Base-by-base conservation (phyloP, 176 grass and related monocot genomes). In the Triticum monococcum region DNA sequence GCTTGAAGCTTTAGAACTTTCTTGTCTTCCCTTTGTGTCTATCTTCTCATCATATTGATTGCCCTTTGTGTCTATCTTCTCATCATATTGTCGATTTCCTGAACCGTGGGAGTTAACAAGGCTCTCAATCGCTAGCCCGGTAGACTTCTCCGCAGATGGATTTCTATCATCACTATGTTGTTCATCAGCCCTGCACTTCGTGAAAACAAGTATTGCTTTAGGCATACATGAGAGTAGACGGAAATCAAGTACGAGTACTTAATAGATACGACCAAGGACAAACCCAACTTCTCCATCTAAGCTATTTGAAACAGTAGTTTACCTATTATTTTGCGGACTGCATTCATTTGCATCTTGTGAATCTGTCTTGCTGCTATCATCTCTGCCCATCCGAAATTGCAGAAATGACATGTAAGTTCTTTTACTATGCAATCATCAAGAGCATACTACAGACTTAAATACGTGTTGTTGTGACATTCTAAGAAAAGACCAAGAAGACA, bases 1-100 rank as follows among this genome's bases (percentile, higher is more conserved):
- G 72, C 56, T 85, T 57, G 82, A 85, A 88, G 82, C 50, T 77
- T 85, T 78, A 77, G 81, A 88, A 85, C 64, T 77, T 41, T 88
- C 74, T 22, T 82, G 77, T 83, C 89, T 79, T 90, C 62, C 74
- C 22, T 72, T 43, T 57, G 50, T 35, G 60, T 62, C 86, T n/a
- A 56, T 79, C 36, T 89, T 59, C 74, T 82, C 66, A 79, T 79
- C 65, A 20, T 56, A 83, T 65, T 41, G 73, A 41, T 83, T 86
- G 20, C 31, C 78, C 22, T 72, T 43, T 57, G 50, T 35, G 60
- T 62, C 86, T n/a, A 56, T 79, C 36, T 89, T 59, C 74, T 82
- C 66, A 79, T 59, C 64, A 60, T 41, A 71, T 23, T 84, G 65
- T 61, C 36, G 11, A 71, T 69, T 90, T 40, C 57, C 83, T 32